phyloP scores from a whole-genome alignment of 1,284 basidiomycete species.

The Puccinia sorghi region DNA sequence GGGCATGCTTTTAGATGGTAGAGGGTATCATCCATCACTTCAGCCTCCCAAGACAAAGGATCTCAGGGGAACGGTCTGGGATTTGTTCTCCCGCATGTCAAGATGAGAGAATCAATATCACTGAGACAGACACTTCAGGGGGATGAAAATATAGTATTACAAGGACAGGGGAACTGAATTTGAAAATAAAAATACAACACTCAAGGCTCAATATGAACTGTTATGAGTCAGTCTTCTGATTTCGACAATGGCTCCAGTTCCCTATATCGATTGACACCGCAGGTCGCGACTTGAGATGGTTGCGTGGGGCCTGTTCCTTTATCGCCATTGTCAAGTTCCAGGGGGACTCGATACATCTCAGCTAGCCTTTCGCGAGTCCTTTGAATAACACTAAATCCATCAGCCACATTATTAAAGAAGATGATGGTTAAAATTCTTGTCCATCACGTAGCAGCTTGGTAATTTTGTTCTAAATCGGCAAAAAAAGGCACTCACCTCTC shows the following conservation, averaged over 20 bases:
- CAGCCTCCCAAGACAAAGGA: too few relatives aligned
- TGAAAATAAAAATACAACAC: not conserved
- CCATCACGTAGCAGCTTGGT: not conserved
- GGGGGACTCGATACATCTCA: slow-evolving; percentile 19
- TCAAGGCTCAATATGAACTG: not conserved
- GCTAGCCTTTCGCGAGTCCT: slow-evolving; percentile 4
- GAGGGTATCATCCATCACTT: too few relatives aligned
- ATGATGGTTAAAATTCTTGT: not conserved
- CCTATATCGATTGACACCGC: not conserved
- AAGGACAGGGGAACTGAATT: not conserved
- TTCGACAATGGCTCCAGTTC: not conserved
- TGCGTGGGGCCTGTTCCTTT: not conserved
- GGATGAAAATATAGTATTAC: too few relatives aligned
- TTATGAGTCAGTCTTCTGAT: not conserved
- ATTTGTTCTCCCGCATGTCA: too few relatives aligned
- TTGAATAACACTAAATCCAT: slow-evolving; percentile 10
- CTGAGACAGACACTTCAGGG: too few relatives aligned
- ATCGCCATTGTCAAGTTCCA: not conserved
- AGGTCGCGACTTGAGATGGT: not conserved
- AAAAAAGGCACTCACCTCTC: not conserved
- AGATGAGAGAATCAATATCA: too few relatives aligned
- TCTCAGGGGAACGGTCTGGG: too few relatives aligned
- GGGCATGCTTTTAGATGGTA: too few relatives aligned
- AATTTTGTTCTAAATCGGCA: not conserved
- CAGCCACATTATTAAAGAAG: not conserved